Evolutionary conservation across 805 yeast genomes (phyloP), one percentile per base, ranked within the genome.

Genomic region (Metschnikowia kofuensis): DNA sequence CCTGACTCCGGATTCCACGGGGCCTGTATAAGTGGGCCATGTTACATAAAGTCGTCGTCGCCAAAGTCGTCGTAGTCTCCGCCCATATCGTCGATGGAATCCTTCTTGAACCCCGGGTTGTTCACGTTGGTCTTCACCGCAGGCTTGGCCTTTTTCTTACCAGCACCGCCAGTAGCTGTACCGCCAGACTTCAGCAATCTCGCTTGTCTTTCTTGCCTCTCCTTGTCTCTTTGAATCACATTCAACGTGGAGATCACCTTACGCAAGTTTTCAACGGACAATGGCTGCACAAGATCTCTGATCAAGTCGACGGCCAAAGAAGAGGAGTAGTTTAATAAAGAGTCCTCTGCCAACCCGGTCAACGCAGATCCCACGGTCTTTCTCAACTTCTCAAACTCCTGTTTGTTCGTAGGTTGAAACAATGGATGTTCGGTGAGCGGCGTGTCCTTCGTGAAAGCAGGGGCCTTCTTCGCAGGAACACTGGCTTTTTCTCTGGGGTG

Each of bases 131-230:
- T 75, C 65, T 84, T 85, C 40, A 89, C 85, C 48, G 82, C 69
- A 49, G 88, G 85, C 69, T 87, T 86, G 50, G 89, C 96, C 82
- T 91, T 92, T 82, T 87, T 86, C 80, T 91, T 90, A 70, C 96
- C 96, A 35, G 95, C 94, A 65, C 97, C 97, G 60, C 95, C 95
- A 26, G 89, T 80, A 36, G 92, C 82, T 28, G 95, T 87, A 55
- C 92, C 94, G 53, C 94, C 92, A 47, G 88, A 77, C 65, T 84
- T 85, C 59, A 86, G 80, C 61, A 87, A 72, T 67, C 97, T 83
- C 27, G 87, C 89, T 61, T 82, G 87, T 76, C 97, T 88, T 72
- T 92, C 98, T 47, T 85, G 86, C 65, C 84, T 85, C 68, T 85
- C 89, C 72, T 92, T 92, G 48, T 90, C 96, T 61, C 86, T 90